Percentiles rank a stretch among this genome's conserved stretches.
These are phyloP conservation scores for Fusarium sacchari DNA, from an alignment of 2,329 filamentous ascomycete species.

Conservation along the genomic window DNA sequence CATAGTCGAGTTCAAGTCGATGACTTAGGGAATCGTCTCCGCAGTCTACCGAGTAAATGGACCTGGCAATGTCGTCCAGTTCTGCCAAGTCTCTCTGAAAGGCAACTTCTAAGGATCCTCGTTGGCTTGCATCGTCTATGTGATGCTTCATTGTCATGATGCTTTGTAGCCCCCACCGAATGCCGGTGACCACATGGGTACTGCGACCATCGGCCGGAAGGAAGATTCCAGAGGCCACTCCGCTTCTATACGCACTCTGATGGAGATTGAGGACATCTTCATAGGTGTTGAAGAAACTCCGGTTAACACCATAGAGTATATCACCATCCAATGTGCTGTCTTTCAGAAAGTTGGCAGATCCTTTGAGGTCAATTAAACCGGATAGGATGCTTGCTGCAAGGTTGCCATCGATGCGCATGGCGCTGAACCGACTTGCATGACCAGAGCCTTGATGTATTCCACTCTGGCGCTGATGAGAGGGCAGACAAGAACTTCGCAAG, in stretches of 20 bases:
- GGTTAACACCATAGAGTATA: not conserved
- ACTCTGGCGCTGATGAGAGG: not conserved
- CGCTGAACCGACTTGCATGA: not conserved
- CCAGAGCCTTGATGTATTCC: not conserved
- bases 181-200: slow-evolving; percentile 21
- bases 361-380: not conserved
- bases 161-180: slow-evolving; percentile 25
- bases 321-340: not conserved
- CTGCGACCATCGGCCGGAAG: not conserved
- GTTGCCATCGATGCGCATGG: not conserved
- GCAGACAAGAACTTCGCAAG: not conserved
- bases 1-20: slow-evolving; percentile 1
- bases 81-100: slow-evolving; percentile 9
- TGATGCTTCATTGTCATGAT: slow-evolving; percentile 4
- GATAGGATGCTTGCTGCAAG: slow-evolving; percentile 24
- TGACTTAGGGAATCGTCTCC: not conserved
- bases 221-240: accelerated
- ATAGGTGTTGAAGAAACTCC: not conserved
- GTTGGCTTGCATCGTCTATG: not conserved
- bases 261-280: not conserved
- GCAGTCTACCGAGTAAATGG: not conserved
- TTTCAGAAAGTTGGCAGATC: slow-evolving; percentile 14
- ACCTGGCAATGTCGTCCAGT: not conserved
- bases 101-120: accelerated
- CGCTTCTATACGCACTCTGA: accelerated